Base-by-base conservation (phyloP, 2,329 filamentous ascomycete species). In the Aureobasidium uvarum region DNA sequence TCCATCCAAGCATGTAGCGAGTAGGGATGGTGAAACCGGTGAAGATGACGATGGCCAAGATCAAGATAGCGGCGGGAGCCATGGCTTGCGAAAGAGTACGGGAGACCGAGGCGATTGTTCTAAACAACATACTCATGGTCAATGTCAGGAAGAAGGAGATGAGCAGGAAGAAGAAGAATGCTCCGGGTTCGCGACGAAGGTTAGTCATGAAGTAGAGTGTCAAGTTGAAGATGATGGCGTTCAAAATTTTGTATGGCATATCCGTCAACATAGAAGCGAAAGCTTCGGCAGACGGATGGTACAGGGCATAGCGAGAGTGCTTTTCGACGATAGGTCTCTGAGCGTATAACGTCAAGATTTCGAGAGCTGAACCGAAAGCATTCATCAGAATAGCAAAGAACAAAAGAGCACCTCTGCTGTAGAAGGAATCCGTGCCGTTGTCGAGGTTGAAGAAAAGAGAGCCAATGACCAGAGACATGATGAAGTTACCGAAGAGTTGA, bases 291-390 rank as follows among this genome's bases (percentile, higher is more conserved):
- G 89, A 92, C 0, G 93, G 92, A 72, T 96, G 93, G 72, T 96
- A 96, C 20, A 96, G 83, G 20, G 92, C 92, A 74, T 96, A 96
- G 66, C 89, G 86, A 65, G 84, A 80, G 71, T 97, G 93, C 75
- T 96, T 96, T 74, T 96, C 92, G 67, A 97, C 91, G 71, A 96
- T 96, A 1, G 90, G 89, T 43, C 93, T 89, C 84, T 96, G 92
- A 2, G 90, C 86, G 74, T 95, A 97, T 5, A 96, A 83, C 0
- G 90, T 92, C 39, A 95, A 77, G 74, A 96, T 95, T 82, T 95
- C 91, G 45, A 95, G 83, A 65, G 89, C 89, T 74, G 86, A 89
- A 68, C 88, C 84, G 72, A 96, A 95, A 54, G 91, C 91, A 76
- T 95, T 96, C 80, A 95, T 87, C 67, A 96, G 81, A 72, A 92